Evolutionary conservation across 139 green algal species (phyloP).

Genomic region (Axilococcus clingmanii): DNA sequence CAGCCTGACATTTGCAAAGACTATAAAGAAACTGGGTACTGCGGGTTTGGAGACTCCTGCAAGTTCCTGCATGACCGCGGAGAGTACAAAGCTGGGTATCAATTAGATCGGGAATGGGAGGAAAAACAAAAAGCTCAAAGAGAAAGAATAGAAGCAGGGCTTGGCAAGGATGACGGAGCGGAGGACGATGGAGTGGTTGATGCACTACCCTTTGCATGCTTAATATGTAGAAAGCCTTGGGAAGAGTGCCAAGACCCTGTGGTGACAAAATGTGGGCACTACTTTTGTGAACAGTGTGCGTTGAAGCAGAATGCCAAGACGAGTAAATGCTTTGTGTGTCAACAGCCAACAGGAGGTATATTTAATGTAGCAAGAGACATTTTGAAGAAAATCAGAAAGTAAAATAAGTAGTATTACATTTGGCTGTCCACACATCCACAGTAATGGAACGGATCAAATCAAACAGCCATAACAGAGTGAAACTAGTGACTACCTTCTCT

Average conservation of each 20-base stretch:
- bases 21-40: slow-evolving; percentile 96
- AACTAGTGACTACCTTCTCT: no score
- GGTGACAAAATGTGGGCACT: slow-evolving; percentile 90
- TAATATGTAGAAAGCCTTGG: slow-evolving; percentile 80
- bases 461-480: no score
- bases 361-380: slow-evolving; percentile 96
- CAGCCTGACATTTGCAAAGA: slow-evolving; percentile 98
- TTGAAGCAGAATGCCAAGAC: slow-evolving; percentile 81
- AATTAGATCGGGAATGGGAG: slow-evolving; percentile 89
- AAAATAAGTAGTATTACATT: slow-evolving; percentile 11
- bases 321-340: slow-evolving; percentile 82
- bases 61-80: slow-evolving; percentile 98
- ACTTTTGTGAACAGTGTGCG: slow-evolving; percentile 96
- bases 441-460: no score
- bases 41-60: slow-evolving; percentile 93
- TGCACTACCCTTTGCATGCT: slow-evolving; percentile 90
- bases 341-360: slow-evolving; percentile 79
- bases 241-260: slow-evolving; percentile 72
- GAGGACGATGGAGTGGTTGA: slow-evolving; percentile 67
- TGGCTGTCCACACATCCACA: no score
- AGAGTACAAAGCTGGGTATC: slow-evolving; percentile 96
- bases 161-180: slow-evolving; percentile 40
- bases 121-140: slow-evolving; percentile 69
- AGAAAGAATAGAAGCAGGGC: slow-evolving; percentile 33
- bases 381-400: slow-evolving; percentile 58